A percentile compares a stretch with the other conserved stretches of the same genome.
phyloP scores from a whole-genome alignment of 257 asterid genomes.

The Echium plantagineum region DNA sequence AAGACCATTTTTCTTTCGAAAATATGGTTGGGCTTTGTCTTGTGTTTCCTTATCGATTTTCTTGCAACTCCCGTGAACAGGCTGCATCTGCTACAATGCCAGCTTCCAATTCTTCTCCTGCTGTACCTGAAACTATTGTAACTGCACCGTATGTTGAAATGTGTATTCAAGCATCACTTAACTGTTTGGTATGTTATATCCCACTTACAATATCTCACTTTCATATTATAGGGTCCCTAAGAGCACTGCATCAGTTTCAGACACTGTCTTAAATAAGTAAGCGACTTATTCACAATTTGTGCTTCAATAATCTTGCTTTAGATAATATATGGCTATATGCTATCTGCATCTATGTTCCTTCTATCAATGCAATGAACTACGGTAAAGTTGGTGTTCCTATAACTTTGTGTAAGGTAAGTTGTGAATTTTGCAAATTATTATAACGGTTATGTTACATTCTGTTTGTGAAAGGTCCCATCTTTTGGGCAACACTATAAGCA shows the following conservation, averaged over 20 bases:
- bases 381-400: no score
- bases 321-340: no score
- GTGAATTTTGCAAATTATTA: no score
- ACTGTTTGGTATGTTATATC: conserved; percentile 1
- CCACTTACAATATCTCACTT: background rate
- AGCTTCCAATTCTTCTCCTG: conserved; percentile 27
- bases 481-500: no score
- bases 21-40: background rate
- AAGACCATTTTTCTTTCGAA: background rate
- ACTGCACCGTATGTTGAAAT: conserved; percentile 38
- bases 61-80: conserved; percentile 26
- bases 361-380: no score
- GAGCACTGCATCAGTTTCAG: conserved; percentile 30
- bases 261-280: conserved; percentile 36
- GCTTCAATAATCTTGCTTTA: background rate
- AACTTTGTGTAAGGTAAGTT: no score
- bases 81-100: conserved; percentile 41
- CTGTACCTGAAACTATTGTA: conserved; percentile 38
- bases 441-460: no score
- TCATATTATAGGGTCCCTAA: conserved; percentile 30
- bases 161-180: conserved; percentile 3
- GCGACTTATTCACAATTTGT: background rate
- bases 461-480: no score
- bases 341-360: no score
- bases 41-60: conserved; percentile 12